Evolutionary conservation across 495 filamentous ascomycete genomes (phyloP), one percentile per base, ranked within the genome.

Genomic region (Podospora didyma): DNA sequence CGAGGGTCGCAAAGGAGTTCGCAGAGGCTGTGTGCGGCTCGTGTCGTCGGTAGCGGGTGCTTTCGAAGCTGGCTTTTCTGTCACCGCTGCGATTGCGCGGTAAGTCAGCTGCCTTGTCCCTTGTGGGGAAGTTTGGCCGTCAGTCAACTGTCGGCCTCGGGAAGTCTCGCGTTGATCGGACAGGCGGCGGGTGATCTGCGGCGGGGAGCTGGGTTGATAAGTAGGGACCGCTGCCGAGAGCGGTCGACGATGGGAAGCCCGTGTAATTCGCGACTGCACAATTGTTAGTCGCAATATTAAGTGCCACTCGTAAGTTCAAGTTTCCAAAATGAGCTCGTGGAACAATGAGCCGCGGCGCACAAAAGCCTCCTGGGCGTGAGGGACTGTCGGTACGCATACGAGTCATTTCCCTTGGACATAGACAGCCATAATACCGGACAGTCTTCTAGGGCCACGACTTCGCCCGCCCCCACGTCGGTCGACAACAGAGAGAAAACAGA

Each of bases 91-190:
- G 7, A 65, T 58, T 7, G 57, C 47, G 7, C 67, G 64, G 47
- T 68, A 62, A 0, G 58, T 19, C 22, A 59, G 54, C 39, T 66
- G 67, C 31, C 59, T 59, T 59, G 69, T 63, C 65, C 60, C 54
- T 60, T 73, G 44, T 50, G 73, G 60, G 56, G 61, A 28, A 26
- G 70, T 19, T 60, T 71, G 58, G 59, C 66, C 63, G 14, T 75
- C 69, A 12, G 54, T 54, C 22, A 55, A 37, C 12, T 58, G 63
- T 37, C 71, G 73, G 39, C 60, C 47, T 35, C 75, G 66, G 16
- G 69, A 64, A 28, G 48, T 65, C 34, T 79, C 75, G 51, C 76
- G 70, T 45, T 71, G 74, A 47, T 79, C 77, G 0, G 77, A 79
- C 11, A 79, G 65, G 21, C 77, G 73, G 7, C 77, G 73, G 48